A percentile compares a stretch with the other conserved stretches of the same genome.
Evolutionary conservation across 805 yeast species (phyloP).

Genomic region (Ascoidea rubescens): DNA sequence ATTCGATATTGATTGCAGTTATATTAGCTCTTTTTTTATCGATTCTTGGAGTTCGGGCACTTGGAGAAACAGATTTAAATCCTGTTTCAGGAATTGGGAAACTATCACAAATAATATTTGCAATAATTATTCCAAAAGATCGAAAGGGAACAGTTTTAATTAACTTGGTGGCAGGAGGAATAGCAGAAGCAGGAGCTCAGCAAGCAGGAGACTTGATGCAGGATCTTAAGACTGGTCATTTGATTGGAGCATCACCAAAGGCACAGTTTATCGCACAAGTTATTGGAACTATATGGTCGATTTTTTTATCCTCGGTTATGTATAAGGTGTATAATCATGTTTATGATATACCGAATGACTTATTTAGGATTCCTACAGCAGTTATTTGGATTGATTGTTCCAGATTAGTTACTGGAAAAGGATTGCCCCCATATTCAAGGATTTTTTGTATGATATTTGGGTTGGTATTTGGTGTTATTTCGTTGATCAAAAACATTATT

Average conservation of each 20-base stretch:
- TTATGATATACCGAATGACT: conserved; percentile 71
- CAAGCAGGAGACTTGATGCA: conserved; percentile 98
- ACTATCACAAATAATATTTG: conserved; percentile 79
- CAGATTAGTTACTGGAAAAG: conserved; percentile 79
- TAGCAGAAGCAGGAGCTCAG: conserved; percentile 98
- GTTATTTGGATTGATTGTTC: conserved; percentile 96
- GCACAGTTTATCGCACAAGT: conserved; percentile 88
- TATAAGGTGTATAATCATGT: conserved; percentile 70
- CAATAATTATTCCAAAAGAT: conserved; percentile 56
- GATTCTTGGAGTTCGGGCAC: conserved; percentile 78
- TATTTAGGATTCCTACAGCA: conserved; percentile 88
- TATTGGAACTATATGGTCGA: conserved; percentile 78
- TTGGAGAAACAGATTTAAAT: conserved; percentile 93
- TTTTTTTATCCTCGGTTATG: conserved; percentile 65
- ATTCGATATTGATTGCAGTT: conserved; percentile 56
- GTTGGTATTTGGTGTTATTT: conserved; percentile 48
- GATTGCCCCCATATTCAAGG: conserved; percentile 69
- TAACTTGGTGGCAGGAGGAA: conserved; percentile 88
- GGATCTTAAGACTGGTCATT: conserved; percentile 87
- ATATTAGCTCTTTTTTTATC: conserved; percentile 67
- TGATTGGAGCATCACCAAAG: conserved; percentile 81
- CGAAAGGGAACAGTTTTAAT: conserved; percentile 75
- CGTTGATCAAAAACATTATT: conserved; percentile 48
- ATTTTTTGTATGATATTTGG: conserved; percentile 51
- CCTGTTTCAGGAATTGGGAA: conserved; percentile 97